Conservation (phyloP, 306 rosid genomes). For the Glycine soja region DNA sequence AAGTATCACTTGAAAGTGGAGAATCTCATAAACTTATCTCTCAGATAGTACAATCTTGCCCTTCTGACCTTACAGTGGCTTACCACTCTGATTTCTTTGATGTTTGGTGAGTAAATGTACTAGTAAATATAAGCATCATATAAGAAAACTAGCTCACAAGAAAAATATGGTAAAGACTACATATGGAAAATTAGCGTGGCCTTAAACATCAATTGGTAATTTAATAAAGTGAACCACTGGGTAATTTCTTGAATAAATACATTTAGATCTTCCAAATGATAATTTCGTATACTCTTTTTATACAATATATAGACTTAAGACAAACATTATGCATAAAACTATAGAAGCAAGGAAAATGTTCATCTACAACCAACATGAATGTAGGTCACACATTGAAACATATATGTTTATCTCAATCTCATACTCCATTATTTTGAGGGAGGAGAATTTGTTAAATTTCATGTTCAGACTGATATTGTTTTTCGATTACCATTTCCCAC, state of each 20-base stretch:
- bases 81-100: constrained; percentile 83
- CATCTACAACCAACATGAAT: background rate
- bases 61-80: constrained; percentile 90
- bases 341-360: background rate
- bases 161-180: constrained; percentile 24
- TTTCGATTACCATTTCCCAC: no score
- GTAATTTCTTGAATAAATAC: constrained; percentile 17
- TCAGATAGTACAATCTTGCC: constrained; percentile 85
- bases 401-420: background rate
- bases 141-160: constrained; percentile 5
- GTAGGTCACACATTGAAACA: background rate
- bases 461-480: background rate
- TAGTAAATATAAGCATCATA: constrained; percentile 40
- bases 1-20: constrained; percentile 84
- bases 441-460: constrained; percentile 1
- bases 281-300: no score
- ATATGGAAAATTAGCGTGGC: no score
- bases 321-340: background rate
- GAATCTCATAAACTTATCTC: constrained; percentile 94
- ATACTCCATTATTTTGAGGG: background rate
- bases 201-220: no score
- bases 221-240: constrained; percentile 3
- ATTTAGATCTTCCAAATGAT: background rate
- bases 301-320: constrained; percentile 1
- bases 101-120: constrained; percentile 90